phyloP scores from a whole-genome alignment of 1,284 basidiomycete species.

The Cryptococcus sp. region DNA sequence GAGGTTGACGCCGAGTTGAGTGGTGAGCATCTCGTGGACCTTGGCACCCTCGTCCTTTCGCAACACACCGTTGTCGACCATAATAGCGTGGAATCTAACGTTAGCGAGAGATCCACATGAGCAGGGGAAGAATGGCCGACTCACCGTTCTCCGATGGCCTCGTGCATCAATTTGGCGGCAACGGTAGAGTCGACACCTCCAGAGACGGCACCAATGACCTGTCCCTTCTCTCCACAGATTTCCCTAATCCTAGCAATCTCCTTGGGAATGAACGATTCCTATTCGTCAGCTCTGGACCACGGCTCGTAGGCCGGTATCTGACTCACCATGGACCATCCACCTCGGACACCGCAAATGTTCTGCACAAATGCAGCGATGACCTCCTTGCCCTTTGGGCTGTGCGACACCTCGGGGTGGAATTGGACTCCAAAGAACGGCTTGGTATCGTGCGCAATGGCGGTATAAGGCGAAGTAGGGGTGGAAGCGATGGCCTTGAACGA shows the following conservation, averaged over 20 bases:
- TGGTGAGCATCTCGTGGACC: constrained; percentile 92
- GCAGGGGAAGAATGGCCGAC: constrained; percentile 11
- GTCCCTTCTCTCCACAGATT: constrained; percentile 89
- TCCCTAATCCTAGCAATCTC: constrained; percentile 92
- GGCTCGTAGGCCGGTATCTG: not conserved
- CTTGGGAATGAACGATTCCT: constrained; percentile 98
- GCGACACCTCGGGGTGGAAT: constrained; percentile 98
- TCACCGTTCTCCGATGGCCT: constrained; percentile 93
- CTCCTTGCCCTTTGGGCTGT: constrained; percentile 83
- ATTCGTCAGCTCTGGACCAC: constrained; percentile 2
- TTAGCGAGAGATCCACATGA: not conserved
- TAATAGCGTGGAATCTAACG: constrained; percentile 91
- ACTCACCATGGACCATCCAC: constrained; percentile 90
- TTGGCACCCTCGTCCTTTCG: constrained; percentile 86
- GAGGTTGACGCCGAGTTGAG: constrained; percentile 91
- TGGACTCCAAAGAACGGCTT: constrained; percentile 95
- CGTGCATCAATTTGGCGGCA: constrained; percentile 98
- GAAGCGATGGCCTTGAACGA: constrained; percentile 84
- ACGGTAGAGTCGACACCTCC: constrained; percentile 98
- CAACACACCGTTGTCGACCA: constrained; percentile 99
- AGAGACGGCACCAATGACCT: constrained; percentile 95
- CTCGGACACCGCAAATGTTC: constrained; percentile 73
- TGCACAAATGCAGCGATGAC: constrained; percentile 84
- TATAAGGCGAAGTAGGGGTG: constrained; percentile 84
- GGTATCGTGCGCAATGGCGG: constrained; percentile 84